Evolutionary conservation across 768 basidiomycete species (phyloP).

Genomic region (Termitomyces sp.): DNA sequence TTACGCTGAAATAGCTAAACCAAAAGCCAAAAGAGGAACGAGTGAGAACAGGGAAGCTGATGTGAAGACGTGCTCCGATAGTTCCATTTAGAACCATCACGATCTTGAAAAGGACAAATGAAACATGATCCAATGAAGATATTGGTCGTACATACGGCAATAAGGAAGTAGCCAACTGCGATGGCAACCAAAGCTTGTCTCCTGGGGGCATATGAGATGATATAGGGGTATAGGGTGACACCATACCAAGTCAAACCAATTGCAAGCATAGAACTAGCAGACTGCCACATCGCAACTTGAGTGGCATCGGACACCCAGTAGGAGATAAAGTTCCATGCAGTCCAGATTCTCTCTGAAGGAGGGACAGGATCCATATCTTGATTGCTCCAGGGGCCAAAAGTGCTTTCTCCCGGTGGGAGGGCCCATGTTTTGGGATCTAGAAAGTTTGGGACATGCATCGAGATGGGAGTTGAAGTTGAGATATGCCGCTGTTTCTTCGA

Average conservation of each 20-base stretch:
- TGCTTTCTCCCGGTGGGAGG: slow-evolving; percentile 56
- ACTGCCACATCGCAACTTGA: slow-evolving; percentile 50
- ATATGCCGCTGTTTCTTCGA: no score
- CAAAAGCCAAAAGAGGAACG: slow-evolving; percentile 88
- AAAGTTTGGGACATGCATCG: not conserved
- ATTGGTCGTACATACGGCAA: slow-evolving; percentile 39
- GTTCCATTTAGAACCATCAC: slow-evolving; percentile 80
- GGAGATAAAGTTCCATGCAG: slow-evolving; percentile 60
- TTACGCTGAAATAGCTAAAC: slow-evolving; percentile 83
- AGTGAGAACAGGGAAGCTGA: slow-evolving; percentile 75
- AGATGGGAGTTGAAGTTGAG: no score
- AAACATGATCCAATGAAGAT: not conserved
- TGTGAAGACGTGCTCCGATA: slow-evolving; percentile 71
- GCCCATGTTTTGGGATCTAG: slow-evolving; percentile 20
- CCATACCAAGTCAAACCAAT: slow-evolving; percentile 67
- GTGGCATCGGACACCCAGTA: slow-evolving; percentile 59
- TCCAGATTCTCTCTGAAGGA: slow-evolving; percentile 59
- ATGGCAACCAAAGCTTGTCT: slow-evolving; percentile 67
- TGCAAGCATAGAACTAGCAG: slow-evolving; percentile 74
- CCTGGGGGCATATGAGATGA: slow-evolving; percentile 29
- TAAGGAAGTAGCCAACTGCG: slow-evolving; percentile 68
- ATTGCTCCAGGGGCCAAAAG: slow-evolving; percentile 61
- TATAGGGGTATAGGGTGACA: not conserved
- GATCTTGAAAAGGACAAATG: slow-evolving; percentile 8
- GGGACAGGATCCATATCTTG: slow-evolving; percentile 79